Conservation (phyloP, 2,329 filamentous ascomycete species). For the Aspergillus sclerotialis region DNA sequence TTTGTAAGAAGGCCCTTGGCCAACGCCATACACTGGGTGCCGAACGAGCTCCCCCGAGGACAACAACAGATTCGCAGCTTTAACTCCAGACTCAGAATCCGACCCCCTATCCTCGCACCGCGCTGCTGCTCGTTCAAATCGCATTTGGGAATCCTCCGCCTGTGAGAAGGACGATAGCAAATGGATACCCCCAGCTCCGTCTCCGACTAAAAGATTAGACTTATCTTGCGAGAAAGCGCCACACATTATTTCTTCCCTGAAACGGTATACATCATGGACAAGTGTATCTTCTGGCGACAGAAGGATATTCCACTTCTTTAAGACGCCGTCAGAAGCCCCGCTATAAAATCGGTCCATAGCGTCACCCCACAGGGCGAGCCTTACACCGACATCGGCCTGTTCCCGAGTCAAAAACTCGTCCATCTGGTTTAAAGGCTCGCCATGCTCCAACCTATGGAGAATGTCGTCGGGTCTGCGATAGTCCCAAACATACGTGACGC, state of each 20-base stretch:
- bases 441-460: slow-evolving; percentile 47
- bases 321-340: slow-evolving; percentile 53
- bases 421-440: slow-evolving; percentile 43
- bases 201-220: slow-evolving; percentile 50
- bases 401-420: slow-evolving; percentile 36
- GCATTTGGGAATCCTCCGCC: slow-evolving; percentile 14
- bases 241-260: slow-evolving; percentile 51
- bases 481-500: slow-evolving; percentile 56
- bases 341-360: slow-evolving; percentile 49
- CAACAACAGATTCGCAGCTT: slow-evolving; percentile 22
- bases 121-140: slow-evolving; percentile 18
- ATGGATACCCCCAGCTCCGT: slow-evolving; percentile 49
- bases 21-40: slow-evolving; percentile 32
- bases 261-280: slow-evolving; percentile 43
- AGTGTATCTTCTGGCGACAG: slow-evolving; percentile 45
- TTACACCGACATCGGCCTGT: slow-evolving; percentile 50
- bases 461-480: slow-evolving; percentile 38
- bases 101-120: slow-evolving; percentile 4
- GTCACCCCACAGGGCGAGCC: slow-evolving; percentile 51
- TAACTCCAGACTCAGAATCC: slow-evolving; percentile 18
- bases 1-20: slow-evolving; percentile 33
- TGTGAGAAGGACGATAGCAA: slow-evolving; percentile 38
- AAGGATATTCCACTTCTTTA: slow-evolving; percentile 55
- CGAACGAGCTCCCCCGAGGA: slow-evolving; percentile 24
- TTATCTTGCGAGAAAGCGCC: slow-evolving; percentile 51